These are phyloP conservation scores for Naganishia onofrii DNA, from an alignment of 768 basidiomycete genomes.

Conservation along the genomic window DNA sequence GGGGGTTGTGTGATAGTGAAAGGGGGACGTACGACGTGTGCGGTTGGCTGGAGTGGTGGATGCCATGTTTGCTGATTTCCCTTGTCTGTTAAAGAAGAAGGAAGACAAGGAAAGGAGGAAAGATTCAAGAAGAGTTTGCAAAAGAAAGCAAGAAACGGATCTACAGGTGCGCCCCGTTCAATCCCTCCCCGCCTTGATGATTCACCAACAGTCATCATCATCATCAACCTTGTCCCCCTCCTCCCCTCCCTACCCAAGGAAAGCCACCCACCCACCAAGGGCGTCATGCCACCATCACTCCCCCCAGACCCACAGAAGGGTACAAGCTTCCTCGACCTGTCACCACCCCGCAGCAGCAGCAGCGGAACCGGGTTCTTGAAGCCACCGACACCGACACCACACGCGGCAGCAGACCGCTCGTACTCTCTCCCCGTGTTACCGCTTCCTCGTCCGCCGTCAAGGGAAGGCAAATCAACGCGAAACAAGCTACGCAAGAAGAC, in stretches of 20 bases:
- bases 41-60: background rate
- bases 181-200: background rate
- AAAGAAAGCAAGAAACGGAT: background rate
- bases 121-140: background rate
- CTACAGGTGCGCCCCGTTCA: background rate
- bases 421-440: no score
- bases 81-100: background rate
- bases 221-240: background rate
- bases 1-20: background rate
- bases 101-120: no score
- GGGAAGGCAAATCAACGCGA: background rate
- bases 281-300: background rate
- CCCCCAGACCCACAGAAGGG: background rate
- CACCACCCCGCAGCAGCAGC: background rate
- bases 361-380: no score
- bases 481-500: constrained; percentile 1
- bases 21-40: background rate
- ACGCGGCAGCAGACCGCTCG: no score
- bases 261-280: no score
- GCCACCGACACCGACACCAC: no score
- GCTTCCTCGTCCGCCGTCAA: background rate
- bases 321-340: constrained; percentile 10
- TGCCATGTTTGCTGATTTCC: background rate
- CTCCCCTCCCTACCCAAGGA: background rate
- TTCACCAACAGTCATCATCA: background rate